Conservation (phyloP, 495 filamentous ascomycete species). For the Rostrohypoxylon terebratum region DNA sequence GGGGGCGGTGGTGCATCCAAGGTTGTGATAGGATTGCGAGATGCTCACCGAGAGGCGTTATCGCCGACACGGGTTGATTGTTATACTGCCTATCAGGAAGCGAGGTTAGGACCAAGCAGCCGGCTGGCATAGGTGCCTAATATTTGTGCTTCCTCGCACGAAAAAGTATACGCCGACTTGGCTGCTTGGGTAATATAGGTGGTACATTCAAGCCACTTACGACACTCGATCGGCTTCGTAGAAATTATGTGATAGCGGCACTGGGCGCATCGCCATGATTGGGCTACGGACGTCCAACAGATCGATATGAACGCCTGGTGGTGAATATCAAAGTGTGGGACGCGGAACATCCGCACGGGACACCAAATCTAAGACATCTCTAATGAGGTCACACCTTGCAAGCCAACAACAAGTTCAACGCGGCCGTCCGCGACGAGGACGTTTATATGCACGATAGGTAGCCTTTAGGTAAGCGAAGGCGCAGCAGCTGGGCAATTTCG, state of each 20-base stretch:
- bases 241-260: conserved; percentile 14
- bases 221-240: background rate
- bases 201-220: background rate
- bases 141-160: background rate
- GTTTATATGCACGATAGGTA: background rate
- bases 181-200: no score
- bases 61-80: background rate
- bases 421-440: conserved; percentile 29
- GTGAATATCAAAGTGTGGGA: conserved; percentile 4
- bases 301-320: conserved; percentile 14
- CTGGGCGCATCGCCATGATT: conserved; percentile 6
- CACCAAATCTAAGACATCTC: conserved; percentile 18
- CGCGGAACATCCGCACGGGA: background rate
- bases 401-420: conserved; percentile 19
- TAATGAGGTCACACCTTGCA: conserved; percentile 13
- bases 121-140: background rate
- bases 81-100: background rate
- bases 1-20: conserved; percentile 14
- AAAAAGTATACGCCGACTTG: background rate
- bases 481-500: background rate
- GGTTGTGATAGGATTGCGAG: conserved; percentile 14
- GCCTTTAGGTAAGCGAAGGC: background rate
- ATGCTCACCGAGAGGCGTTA: conserved; percentile 8
- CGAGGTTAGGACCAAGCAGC: background rate
- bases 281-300: conserved; percentile 5